Evolutionary conservation across 2,329 filamentous ascomycete species (phyloP), one percentile per base, ranked within the genome.

Genomic region (Cercospora beticola): DNA sequence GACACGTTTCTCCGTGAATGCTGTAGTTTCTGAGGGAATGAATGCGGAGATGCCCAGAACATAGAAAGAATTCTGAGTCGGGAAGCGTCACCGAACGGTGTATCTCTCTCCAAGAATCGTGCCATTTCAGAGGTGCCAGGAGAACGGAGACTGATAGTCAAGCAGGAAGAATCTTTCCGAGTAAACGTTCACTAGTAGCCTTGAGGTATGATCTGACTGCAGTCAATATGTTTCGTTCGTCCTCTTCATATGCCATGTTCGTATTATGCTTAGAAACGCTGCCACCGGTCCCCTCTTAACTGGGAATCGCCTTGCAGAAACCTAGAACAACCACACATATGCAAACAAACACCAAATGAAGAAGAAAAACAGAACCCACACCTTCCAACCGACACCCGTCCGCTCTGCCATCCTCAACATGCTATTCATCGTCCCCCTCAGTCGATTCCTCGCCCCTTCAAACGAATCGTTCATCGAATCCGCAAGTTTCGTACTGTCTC

Each of bases 381-480:
- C 91, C 81, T 88, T 94, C 95, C 95, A 99, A 76, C 93, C 90
- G 9, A 99, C 90, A n/a, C 95, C 95, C 2, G 94, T 97, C 76
- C 89, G 86, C 82, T 98, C 88, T 4, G 95, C 95, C 95, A 99
- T 99, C 64, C 94, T 79, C 73, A 98, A 82, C 95, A 99, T 99
- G 68, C 94, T 86, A 79, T 93, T 97, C 95, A 99, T 98, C 18
- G 96, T 98, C 64, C 94, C 93, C 56, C 90, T 87, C 70, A 99
- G 83, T 71, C 92, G 88, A 63, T 93, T 82, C 36, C 94, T 85
- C 64, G 94, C 96, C 75, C 87, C 89, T 79, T 98, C 94, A 78
- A 98, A 99, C 5, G 89, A 87, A 77, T 97, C 92, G 80, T 98
- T 98, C 90, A 99, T 97, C 82, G 93, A 94, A 75, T 97, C 93